These are phyloP conservation scores for Candida xiaguanensis DNA, from an alignment of 805 yeast species.

Conservation along the genomic window DNA sequence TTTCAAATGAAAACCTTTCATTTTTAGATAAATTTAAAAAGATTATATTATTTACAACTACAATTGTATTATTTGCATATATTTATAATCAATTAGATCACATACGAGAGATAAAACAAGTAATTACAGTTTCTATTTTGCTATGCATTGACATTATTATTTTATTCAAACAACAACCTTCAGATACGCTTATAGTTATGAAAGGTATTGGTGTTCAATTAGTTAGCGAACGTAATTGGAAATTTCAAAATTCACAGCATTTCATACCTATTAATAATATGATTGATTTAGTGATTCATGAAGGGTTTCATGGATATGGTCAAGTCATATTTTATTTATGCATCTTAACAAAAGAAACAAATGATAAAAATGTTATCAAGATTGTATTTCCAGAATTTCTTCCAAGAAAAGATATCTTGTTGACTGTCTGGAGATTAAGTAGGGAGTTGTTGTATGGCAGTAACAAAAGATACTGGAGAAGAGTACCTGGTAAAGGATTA, in stretches of 20 bases:
- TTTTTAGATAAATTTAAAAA: slow-evolving; percentile 7
- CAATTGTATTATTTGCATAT: neutral
- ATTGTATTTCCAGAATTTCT: slow-evolving; percentile 41
- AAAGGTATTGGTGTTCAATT: slow-evolving; percentile 48
- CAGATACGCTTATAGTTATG: slow-evolving; percentile 42
- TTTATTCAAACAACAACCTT: slow-evolving; percentile 28
- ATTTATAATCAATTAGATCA: neutral
- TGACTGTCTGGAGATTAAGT: slow-evolving; percentile 37
- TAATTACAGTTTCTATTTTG: neutral
- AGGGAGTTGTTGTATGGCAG: slow-evolving; percentile 35
- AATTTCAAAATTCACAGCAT: slow-evolving; percentile 15
- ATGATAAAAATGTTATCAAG: slow-evolving; percentile 17
- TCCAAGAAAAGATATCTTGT: slow-evolving; percentile 38
- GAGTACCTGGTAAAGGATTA: slow-evolving; percentile 37
- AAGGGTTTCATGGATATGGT: slow-evolving; percentile 67
- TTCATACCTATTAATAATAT: slow-evolving; percentile 58
- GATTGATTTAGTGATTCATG: slow-evolving; percentile 68
- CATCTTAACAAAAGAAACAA: slow-evolving; percentile 43
- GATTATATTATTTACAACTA: slow-evolving; percentile 6
- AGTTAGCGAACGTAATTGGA: slow-evolving; percentile 25
- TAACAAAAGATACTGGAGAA: slow-evolving; percentile 25
- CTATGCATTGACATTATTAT: slow-evolving; percentile 12
- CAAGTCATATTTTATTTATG: slow-evolving; percentile 63
- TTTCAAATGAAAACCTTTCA: slow-evolving; percentile 10
- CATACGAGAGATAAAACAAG: neutral